These are phyloP conservation scores for Hsuehochloa calcarea DNA, from an alignment of 176 grass and related monocot genomes.

Conservation along the genomic window DNA sequence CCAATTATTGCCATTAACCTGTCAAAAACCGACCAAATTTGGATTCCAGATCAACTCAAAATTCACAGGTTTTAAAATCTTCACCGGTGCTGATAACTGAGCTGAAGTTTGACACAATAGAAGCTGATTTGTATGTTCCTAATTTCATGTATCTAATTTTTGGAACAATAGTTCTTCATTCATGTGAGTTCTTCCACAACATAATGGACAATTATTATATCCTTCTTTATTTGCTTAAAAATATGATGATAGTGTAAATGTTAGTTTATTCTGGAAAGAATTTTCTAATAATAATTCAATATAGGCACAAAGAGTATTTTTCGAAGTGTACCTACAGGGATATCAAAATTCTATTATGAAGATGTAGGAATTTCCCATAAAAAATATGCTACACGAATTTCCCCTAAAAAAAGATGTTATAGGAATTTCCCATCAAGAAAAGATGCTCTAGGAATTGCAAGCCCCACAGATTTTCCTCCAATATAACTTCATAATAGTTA, in stretches of 20 bases:
- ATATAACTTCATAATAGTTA: not conserved
- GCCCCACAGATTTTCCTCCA: not conserved
- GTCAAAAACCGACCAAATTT: not conserved
- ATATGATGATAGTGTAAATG: not conserved
- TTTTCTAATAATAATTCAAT: not conserved
- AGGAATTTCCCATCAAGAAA: not conserved
- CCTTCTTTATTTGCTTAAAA: not conserved
- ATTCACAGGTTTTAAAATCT: not conserved
- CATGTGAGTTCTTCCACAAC: not conserved
- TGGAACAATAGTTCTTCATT: not conserved
- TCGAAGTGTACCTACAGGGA: not conserved
- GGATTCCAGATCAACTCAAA: constrained; percentile 1
- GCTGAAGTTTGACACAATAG: not conserved
- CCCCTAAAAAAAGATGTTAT: not conserved
- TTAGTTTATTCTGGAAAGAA: not conserved
- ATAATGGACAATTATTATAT: constrained; percentile 8
- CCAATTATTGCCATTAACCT: not conserved
- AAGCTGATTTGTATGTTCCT: not conserved
- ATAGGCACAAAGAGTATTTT: not conserved
- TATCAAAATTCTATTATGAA: not conserved
- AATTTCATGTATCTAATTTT: not conserved
- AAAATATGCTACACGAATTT: not conserved
- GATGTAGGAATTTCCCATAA: not conserved
- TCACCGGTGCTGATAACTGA: not conserved
- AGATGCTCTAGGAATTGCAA: not conserved